These are phyloP conservation scores for Lachancea quebecensis DNA, from an alignment of 805 yeast species.

Conservation along the genomic window DNA sequence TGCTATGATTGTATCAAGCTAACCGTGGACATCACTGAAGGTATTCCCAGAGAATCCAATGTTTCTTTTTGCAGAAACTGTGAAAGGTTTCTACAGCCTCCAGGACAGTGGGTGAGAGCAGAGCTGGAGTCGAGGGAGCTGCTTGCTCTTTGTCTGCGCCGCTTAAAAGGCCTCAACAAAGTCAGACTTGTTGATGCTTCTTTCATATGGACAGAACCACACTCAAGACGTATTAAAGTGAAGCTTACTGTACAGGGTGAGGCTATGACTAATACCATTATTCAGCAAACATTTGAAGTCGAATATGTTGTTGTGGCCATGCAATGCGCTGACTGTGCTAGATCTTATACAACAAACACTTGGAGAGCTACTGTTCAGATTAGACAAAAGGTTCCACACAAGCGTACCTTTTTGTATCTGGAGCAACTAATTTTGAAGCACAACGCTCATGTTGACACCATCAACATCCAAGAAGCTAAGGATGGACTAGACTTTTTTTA, in stretches of 20 bases:
- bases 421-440: constrained; percentile 92
- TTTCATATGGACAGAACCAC: constrained; percentile 99
- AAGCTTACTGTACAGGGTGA: constrained; percentile 95
- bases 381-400: constrained; percentile 94
- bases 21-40: constrained; percentile 89
- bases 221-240: constrained; percentile 87
- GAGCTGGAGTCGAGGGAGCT: constrained; percentile 89
- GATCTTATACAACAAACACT: constrained; percentile 90
- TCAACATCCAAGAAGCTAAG: constrained; percentile 83
- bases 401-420: constrained; percentile 89
- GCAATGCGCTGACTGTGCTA: constrained; percentile 99
- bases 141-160: constrained; percentile 80
- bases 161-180: constrained; percentile 79
- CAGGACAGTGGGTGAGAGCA: constrained; percentile 86
- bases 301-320: constrained; percentile 88
- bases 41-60: constrained; percentile 90
- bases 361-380: constrained; percentile 98
- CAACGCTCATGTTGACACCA: constrained; percentile 89
- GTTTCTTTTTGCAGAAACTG: constrained; percentile 94
- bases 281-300: constrained; percentile 91
- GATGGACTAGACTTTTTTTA: constrained; percentile 96
- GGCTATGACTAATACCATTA: constrained; percentile 83
- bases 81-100: constrained; percentile 93
- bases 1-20: constrained; percentile 95
- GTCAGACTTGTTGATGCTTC: constrained; percentile 89